phyloP scores from a whole-genome alignment of 768 basidiomycete species.

The Leccinellum albellum region DNA sequence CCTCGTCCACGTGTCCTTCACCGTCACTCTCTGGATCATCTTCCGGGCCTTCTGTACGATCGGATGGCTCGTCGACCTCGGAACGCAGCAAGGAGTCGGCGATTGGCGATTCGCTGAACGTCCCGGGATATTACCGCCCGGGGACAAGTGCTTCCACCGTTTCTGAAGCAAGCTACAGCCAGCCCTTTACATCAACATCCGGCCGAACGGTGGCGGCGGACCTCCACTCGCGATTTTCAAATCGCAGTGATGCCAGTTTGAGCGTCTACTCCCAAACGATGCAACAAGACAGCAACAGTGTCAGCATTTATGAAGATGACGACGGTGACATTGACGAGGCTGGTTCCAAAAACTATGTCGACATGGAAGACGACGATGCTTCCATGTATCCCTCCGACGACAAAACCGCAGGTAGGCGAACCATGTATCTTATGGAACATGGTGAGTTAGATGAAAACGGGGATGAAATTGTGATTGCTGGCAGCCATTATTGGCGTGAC shows the following conservation, averaged over 20 bases:
- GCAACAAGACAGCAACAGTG: constrained; percentile 15
- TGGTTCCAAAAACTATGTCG: constrained; percentile 8
- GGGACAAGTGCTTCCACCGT: constrained; percentile 18
- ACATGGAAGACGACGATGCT: constrained; percentile 27
- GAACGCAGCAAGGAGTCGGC: constrained; percentile 12
- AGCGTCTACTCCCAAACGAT: constrained; percentile 18
- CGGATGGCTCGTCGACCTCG: constrained; percentile 18
- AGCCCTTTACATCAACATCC: constrained; percentile 6
- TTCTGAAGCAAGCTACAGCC: constrained; percentile 23
- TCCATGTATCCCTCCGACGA: constrained; percentile 30
- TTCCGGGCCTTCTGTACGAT: constrained; percentile 27
- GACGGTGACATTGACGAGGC: constrained; percentile 20
- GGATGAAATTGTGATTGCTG: constrained; percentile 19
- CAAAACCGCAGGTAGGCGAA: constrained; percentile 32
- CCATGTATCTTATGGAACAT: constrained; percentile 32
- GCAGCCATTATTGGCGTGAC: constrained; percentile 20
- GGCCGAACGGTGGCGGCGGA: neutral
- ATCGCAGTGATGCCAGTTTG: constrained; percentile 14
- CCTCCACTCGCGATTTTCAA: constrained; percentile 19
- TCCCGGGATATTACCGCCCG: constrained; percentile 14
- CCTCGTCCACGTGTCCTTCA: constrained; percentile 13
- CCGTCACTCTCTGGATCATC: constrained; percentile 28
- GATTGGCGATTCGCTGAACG: constrained; percentile 8
- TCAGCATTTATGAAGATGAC: constrained; percentile 20
- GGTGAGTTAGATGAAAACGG: constrained; percentile 21